Conservation (phyloP, 371 early-diverging fungal species). For the Phascolomyces articulosus region DNA sequence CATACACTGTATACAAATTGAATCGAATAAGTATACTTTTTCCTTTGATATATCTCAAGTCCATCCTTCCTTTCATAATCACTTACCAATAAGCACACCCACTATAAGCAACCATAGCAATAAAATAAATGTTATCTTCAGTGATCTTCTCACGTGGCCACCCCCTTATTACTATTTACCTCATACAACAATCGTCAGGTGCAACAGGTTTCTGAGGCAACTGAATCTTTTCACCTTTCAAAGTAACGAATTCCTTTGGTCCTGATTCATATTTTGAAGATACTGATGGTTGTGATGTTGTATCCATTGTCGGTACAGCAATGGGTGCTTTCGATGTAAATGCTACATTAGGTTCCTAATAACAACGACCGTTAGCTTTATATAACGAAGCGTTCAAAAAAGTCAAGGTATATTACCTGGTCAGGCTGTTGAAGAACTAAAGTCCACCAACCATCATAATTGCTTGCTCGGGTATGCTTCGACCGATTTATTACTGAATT, state of each 20-base stretch:
- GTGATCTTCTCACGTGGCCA: neutral
- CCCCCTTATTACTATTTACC: slow-evolving; percentile 23
- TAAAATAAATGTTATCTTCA: neutral
- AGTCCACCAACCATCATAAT: slow-evolving; percentile 45
- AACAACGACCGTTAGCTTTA: no score
- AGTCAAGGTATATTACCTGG: slow-evolving; percentile 18
- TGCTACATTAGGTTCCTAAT: neutral
- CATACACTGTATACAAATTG: slow-evolving; percentile 31
- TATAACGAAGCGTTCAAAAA: no score
- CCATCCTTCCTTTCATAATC: neutral
- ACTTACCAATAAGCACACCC: slow-evolving; percentile 51
- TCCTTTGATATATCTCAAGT: neutral
- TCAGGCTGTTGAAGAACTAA: slow-evolving; percentile 26
- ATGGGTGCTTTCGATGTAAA: neutral
- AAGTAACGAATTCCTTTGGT: slow-evolving; percentile 14
- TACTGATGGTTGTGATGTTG: neutral
- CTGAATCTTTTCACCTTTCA: slow-evolving; percentile 28
- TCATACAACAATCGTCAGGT: slow-evolving; percentile 54
- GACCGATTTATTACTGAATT: neutral
- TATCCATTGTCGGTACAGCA: slow-evolving; percentile 6
- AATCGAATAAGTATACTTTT: neutral
- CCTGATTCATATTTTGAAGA: neutral
- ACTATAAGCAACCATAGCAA: slow-evolving; percentile 17
- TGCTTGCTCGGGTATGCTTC: slow-evolving; percentile 7
- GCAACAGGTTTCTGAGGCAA: slow-evolving; percentile 34